Evolutionary conservation across 371 early-diverging fungal species (phyloP), one percentile per base, ranked within the genome.

Genomic region (Apophysomyces ossiformis): DNA sequence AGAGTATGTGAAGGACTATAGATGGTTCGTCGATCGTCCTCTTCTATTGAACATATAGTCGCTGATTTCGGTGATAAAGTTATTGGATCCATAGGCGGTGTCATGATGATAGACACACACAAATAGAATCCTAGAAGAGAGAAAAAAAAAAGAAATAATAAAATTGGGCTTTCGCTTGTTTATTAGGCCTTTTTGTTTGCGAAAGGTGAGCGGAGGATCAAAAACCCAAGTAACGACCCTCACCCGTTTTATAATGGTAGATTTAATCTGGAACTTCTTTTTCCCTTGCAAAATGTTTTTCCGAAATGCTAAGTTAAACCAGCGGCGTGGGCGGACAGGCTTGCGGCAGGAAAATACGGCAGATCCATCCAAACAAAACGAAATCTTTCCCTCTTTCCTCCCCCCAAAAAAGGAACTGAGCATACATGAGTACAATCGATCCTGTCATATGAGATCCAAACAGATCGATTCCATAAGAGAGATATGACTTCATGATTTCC

Each of bases 221-320:
- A 26, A 26, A 26, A n/a, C n/a, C 26, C 26, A 26, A 26, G 2
- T 1, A 26, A 26, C 26, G 26, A 26, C 26, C 2, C 26, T 26
- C 26, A 26, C 26, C 26, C 26, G 26, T 26, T 26, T 50, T 50
- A 50, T 50, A 50, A 41, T 50, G 50, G 21, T 21, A 46, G 26
- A 26, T 26, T 26, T n/a, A n/a, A 46, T 5, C n/a, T 18, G 50
- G 50, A 21, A 18, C 18, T 50, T 50, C 50, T 50, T 50, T 50
- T 50, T 50, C 21, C 50, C 50, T 50, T 50, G 50, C 50, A 13
- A 50, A 50, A 50, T 50, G 21, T 50, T 50, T 50, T 50, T 50
- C 21, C 50, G 26, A 26, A 26, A 26, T 26, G 26, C 26, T 26
- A 26, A 26, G 26, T 26, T 26, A 26, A 26, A 26, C 26, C 26